Conservation (phyloP, 2,329 filamentous ascomycete species). For the Clarireedia sp. region DNA sequence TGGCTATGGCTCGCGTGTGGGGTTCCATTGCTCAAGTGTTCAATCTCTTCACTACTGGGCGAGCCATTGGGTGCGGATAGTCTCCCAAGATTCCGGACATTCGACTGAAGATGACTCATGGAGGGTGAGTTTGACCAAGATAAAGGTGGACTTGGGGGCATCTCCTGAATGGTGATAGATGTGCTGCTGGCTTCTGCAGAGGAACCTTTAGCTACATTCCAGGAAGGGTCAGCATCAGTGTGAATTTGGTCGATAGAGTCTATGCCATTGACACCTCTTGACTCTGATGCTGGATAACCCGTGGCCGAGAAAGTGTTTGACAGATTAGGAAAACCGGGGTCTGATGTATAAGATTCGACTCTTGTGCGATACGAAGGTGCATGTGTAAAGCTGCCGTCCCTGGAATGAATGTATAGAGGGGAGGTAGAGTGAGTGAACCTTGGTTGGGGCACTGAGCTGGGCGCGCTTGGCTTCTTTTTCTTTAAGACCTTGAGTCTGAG, state of each 20-base stretch:
- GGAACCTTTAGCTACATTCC: neutral
- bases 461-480: neutral
- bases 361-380: constrained; percentile 3
- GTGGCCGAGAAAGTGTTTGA: neutral
- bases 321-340: neutral
- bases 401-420: neutral
- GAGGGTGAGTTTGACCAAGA: neutral
- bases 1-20: no score
- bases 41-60: neutral
- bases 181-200: neutral
- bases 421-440: neutral
- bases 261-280: neutral
- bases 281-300: neutral
- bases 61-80: no score
- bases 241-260: constrained; percentile 1
- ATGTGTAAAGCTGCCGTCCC: neutral
- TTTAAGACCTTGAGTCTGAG: constrained; percentile 6
- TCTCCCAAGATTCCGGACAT: neutral
- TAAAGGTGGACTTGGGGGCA: neutral
- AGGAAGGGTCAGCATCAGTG: neutral
- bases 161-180: neutral
- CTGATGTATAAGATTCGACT: constrained; percentile 2
- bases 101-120: neutral
- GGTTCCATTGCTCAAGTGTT: no score
- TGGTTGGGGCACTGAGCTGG: neutral